A percentile compares a stretch with the other conserved stretches of the same genome.
Evolutionary conservation across 192 early-diverging fungal genomes (phyloP).

Genomic region (Spizellomyces punctatus): DNA sequence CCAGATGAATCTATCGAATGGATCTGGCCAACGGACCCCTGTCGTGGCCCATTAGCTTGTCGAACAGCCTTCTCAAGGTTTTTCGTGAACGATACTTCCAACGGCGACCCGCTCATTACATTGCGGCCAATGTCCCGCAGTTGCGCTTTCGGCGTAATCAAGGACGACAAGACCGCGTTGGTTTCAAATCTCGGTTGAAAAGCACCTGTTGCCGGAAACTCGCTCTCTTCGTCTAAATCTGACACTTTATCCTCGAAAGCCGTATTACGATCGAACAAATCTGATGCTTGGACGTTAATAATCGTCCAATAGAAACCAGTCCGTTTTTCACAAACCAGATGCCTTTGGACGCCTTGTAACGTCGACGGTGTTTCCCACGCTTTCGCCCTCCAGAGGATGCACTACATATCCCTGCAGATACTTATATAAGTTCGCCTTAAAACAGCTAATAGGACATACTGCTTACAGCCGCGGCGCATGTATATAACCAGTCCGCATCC

Average conservation of each 20-base stretch:
- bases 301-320: no score
- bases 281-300: no score
- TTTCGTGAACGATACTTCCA: constrained; percentile 17
- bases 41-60: neutral
- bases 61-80: constrained; percentile 9
- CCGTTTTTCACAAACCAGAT: no score
- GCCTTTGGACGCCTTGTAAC: no score
- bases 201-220: neutral
- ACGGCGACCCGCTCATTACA: neutral
- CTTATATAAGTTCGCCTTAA: no score
- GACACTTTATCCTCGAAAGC: neutral
- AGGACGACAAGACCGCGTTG: constrained; percentile 2
- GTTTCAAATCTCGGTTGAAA: constrained; percentile 25
- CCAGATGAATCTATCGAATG: no score
- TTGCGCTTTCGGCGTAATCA: constrained; percentile 6
- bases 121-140: neutral
- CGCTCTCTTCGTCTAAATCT: constrained; percentile 9
- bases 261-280: no score
- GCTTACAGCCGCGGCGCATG: constrained; percentile 22
- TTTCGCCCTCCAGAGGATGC: no score
- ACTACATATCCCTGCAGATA: no score
- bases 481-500: constrained; percentile 41
- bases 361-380: no score
- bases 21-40: neutral
- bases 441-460: no score